A percentile compares a stretch with the other conserved stretches of the same genome.
Conservation (phyloP, 2,329 filamentous ascomycete species). For the Microsporum ferrugineum region DNA sequence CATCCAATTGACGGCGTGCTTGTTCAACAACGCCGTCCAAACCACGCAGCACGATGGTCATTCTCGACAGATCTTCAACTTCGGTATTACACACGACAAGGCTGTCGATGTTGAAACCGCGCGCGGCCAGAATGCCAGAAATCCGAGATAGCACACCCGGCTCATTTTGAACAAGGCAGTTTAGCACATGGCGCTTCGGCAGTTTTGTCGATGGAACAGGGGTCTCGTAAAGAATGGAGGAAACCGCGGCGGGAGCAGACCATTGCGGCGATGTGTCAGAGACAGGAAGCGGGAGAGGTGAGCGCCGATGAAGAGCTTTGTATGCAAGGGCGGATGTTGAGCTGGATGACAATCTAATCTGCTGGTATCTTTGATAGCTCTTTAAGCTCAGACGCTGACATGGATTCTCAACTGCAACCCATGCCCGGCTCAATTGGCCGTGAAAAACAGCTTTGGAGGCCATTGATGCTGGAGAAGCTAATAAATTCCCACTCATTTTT, state of each 20-base stretch:
- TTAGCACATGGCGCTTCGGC: conserved; percentile 89
- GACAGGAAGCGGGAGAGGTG: conserved; percentile 69
- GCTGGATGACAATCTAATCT: conserved; percentile 13
- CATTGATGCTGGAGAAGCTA: background rate
- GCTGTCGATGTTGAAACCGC: conserved; percentile 98
- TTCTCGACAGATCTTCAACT: conserved; percentile 89
- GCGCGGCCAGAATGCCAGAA: conserved; percentile 86
- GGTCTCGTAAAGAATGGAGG: conserved; percentile 97
- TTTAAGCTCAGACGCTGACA: conserved; percentile 3
- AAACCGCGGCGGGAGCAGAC: conserved; percentile 82
- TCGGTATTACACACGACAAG: conserved; percentile 97
- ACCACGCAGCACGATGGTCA: conserved; percentile 95
- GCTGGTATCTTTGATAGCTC: conserved; percentile 2
- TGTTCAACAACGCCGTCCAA: conserved; percentile 89
- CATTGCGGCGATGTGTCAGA: conserved; percentile 69
- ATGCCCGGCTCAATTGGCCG: background rate
- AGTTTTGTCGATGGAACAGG: conserved; percentile 71
- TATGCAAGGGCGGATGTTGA: conserved; percentile 93
- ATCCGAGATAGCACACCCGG: conserved; percentile 93
- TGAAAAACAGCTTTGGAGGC: background rate
- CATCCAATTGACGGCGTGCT: conserved; percentile 86
- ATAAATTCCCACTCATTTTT: background rate
- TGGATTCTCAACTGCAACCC: background rate
- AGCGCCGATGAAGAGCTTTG: conserved; percentile 88
- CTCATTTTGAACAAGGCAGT: conserved; percentile 98